Base-by-base conservation (phyloP, 1,284 basidiomycete genomes). In the Vanrija pseudolonga region DNA sequence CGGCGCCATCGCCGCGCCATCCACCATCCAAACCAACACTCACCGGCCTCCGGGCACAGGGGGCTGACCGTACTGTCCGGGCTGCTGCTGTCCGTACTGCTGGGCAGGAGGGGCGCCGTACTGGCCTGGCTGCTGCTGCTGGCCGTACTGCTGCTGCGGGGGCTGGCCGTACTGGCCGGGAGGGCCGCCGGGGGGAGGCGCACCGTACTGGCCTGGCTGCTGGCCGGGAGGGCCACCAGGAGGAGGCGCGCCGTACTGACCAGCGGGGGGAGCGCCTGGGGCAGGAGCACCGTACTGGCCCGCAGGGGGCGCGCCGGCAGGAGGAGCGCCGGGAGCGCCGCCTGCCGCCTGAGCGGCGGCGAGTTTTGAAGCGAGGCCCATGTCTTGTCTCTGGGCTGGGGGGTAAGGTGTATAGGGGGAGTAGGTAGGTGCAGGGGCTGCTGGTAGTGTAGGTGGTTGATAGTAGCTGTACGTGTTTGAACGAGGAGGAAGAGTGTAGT, bases 281-380 rank as follows among this genome's bases (percentile, higher is more conserved):
- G 61, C 22, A 6, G 59, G 61, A 14, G 59, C 54, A 22, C 46
- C 48, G 41, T 53, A 57, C 32, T 32, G 32, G 32, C 32, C 32
- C 4, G 32, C 9, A 15, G 32, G 32, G 32, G 32, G 32, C 15
- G 56, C 59, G n/a, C 36, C 53, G 15, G 56, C 26, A 6, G 26
- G 26, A 26, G 32, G 32, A 22, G 56, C 59, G n/a, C 36, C 53
- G n/a, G 56, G 57, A 24, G 55, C 32, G 8, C 55, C 65, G 20
- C 60, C 59, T 7, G 53, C 50, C 24, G 56, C 49, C 45, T 68
- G 63, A 38, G 68, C 62, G 14, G 67, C 65, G 48, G 65, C 65
- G 40, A 71, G 57, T 55, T 71, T 71, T 11, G 67, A 66, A 51
- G 68, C 68, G 49, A 71, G 62, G 57, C 68, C 68, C 68, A 71